Conservation (phyloP, 768 basidiomycete genomes). For the Leccinum truebloodii region DNA sequence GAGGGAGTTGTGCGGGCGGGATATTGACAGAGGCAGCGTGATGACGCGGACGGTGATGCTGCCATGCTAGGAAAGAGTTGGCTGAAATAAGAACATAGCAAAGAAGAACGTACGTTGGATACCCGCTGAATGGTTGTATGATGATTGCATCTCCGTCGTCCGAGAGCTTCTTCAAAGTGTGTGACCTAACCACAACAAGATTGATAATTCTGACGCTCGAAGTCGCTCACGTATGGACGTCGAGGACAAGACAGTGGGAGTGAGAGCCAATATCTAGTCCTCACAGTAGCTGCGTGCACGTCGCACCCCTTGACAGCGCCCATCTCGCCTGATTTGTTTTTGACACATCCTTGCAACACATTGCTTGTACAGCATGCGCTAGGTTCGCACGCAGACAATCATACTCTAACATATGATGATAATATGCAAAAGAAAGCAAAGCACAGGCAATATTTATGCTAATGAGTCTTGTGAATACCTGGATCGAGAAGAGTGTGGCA, state of each 20-base stretch:
- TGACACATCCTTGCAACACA: constrained; percentile 1
- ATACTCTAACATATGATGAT: constrained; percentile 47
- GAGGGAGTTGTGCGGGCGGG: constrained; percentile 10
- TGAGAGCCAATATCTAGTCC: constrained; percentile 1
- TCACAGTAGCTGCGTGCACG: constrained; percentile 1
- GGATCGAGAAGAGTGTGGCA: constrained; percentile 27
- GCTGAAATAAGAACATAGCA: background rate
- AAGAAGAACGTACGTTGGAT: background rate
- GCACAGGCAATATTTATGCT: constrained; percentile 26
- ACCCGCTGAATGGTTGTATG: constrained; percentile 34
- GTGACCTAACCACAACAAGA: background rate
- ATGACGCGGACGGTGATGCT: constrained; percentile 20
- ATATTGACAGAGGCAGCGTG: constrained; percentile 24
- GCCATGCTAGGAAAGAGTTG: constrained; percentile 17
- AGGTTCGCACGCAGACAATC: constrained; percentile 17
- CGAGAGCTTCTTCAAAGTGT: background rate
- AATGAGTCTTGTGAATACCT: constrained; percentile 29
- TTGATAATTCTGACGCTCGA: no score
- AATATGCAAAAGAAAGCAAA: constrained; percentile 39
- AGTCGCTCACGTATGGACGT: background rate
- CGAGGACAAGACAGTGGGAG: background rate
- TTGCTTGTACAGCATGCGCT: constrained; percentile 16
- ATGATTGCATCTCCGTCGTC: constrained; percentile 27
- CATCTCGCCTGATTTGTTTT: constrained; percentile 21
- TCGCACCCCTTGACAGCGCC: constrained; percentile 20